A percentile compares a stretch with the other conserved stretches of the same genome.
Conservation (phyloP, 768 basidiomycete genomes). For the Naganishia vishniacii region DNA sequence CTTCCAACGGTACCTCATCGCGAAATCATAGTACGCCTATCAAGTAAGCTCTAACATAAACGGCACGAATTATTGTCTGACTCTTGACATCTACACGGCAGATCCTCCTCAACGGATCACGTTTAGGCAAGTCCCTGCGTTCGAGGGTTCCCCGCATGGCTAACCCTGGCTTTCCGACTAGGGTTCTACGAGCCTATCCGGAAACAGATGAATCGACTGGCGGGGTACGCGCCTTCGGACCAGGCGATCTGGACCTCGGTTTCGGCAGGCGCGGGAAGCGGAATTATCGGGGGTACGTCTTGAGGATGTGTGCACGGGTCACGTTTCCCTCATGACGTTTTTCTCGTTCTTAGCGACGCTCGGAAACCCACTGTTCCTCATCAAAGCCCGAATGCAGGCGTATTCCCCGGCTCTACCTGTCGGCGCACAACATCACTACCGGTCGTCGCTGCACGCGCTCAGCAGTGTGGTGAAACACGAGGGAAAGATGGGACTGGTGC, state of each 20-base stretch:
- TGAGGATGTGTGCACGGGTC: no score
- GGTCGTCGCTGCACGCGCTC: conserved; percentile 73
- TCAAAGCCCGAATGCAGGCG: conserved; percentile 99
- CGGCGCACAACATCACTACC: conserved; percentile 89
- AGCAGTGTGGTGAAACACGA: conserved; percentile 72
- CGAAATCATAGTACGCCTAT: conserved; percentile 69
- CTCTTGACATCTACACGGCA: conserved; percentile 44
- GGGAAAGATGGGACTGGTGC: conserved; percentile 68
- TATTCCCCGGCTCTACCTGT: conserved; percentile 92
- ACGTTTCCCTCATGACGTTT: background rate
- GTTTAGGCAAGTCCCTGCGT: conserved; percentile 53
- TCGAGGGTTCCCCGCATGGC: no score
- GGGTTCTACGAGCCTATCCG: conserved; percentile 93
- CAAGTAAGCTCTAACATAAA: conserved; percentile 58
- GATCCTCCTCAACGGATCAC: conserved; percentile 86
- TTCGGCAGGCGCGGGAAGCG: conserved; percentile 79
- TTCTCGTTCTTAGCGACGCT: conserved; percentile 34
- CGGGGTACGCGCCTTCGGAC: conserved; percentile 62
- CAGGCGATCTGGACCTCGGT: conserved; percentile 73
- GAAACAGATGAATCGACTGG: conserved; percentile 59
- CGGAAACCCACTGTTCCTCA: conserved; percentile 59
- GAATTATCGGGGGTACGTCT: conserved; percentile 76
- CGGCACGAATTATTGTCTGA: background rate
- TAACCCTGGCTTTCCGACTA: no score
- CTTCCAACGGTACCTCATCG: background rate